These are phyloP conservation scores for Solanum acaule DNA, from an alignment of 257 asterid genomes.

Conservation along the genomic window DNA sequence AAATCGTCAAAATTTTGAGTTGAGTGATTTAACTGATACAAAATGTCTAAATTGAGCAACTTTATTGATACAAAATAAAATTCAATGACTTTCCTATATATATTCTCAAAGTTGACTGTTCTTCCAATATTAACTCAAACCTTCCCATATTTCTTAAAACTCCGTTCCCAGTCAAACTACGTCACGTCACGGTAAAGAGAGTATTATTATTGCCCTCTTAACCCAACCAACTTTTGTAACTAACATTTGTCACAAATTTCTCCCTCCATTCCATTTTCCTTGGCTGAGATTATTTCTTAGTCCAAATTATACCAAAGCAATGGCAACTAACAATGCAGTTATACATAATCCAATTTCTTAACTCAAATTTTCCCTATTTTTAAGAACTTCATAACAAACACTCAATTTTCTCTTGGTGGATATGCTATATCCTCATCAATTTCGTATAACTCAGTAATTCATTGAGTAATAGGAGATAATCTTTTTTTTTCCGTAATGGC, in stretches of 20 bases:
- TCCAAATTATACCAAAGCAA: background rate
- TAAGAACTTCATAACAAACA: background rate
- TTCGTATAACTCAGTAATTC: background rate
- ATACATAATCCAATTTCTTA: background rate
- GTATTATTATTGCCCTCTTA: background rate
- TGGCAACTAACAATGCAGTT: background rate
- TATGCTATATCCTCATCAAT: background rate
- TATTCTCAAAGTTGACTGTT: background rate
- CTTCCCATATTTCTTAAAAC: background rate
- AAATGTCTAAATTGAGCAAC: background rate
- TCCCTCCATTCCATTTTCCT: background rate
- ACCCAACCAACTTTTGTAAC: background rate
- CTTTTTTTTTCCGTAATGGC: background rate
- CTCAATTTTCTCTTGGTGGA: background rate
- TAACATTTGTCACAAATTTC: background rate
- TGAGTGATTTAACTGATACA: background rate
- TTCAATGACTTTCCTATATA: background rate
- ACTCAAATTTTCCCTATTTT: background rate
- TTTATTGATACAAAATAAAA: too few species aligned
- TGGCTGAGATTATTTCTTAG: background rate
- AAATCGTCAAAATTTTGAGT: background rate
- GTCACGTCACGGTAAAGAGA: too few species aligned
- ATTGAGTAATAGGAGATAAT: background rate
- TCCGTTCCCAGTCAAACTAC: background rate
- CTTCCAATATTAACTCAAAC: background rate